Evolutionary conservation across 2,329 filamentous ascomycete species (phyloP).

Genomic region (Hyphodiscus sp.): DNA sequence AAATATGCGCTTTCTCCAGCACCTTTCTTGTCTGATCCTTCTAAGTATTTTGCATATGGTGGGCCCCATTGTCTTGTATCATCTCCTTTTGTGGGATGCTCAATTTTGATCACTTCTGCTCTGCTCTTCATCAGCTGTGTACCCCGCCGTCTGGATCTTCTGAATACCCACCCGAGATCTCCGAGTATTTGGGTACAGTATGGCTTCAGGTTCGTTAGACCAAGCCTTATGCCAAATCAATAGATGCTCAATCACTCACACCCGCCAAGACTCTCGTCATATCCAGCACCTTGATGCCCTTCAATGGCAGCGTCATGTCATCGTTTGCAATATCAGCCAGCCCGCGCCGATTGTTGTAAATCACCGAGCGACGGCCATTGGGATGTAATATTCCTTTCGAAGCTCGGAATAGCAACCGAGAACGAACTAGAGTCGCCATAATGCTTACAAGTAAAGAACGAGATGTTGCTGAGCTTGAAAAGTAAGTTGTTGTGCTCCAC

Average conservation of each 20-base stretch:
- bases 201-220: constrained; percentile 49
- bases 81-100: constrained; percentile 85
- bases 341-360: constrained; percentile 12
- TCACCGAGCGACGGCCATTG: constrained; percentile 13
- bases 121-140: constrained; percentile 30
- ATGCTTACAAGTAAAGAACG: not conserved
- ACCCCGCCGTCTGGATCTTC: constrained; percentile 8
- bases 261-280: constrained; percentile 96
- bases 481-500: not conserved
- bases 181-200: constrained; percentile 97
- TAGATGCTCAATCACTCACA: constrained; percentile 47
- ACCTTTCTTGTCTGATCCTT: constrained; percentile 52
- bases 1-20: constrained; percentile 95
- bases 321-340: constrained; percentile 18
- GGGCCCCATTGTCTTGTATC: constrained; percentile 96
- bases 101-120: constrained; percentile 94
- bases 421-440: constrained; percentile 11
- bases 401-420: constrained; percentile 15
- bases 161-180: constrained; percentile 72
- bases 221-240: not conserved
- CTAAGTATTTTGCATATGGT: constrained; percentile 75
- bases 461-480: not conserved
- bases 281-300: constrained; percentile 84
- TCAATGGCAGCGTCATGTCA: constrained; percentile 57
- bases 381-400: constrained; percentile 7